These are phyloP conservation scores for Ceriops decandra DNA, from an alignment of 345 rosid genomes.

Conservation along the genomic window DNA sequence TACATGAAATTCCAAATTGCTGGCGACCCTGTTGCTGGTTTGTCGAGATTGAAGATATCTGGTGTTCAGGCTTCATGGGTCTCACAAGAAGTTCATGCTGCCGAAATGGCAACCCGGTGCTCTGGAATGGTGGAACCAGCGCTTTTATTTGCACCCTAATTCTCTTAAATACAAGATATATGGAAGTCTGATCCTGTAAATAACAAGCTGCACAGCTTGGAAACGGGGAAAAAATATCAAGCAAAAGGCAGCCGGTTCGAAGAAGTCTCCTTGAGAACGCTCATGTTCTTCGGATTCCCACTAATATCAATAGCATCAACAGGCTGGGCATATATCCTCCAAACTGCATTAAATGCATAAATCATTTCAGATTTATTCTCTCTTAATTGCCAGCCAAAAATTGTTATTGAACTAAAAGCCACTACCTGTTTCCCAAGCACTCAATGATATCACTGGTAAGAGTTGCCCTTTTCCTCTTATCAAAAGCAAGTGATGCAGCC, in stretches of 20 bases:
- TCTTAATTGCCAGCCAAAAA: background rate
- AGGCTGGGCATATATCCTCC: constrained; percentile 62
- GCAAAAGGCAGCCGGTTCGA: background rate
- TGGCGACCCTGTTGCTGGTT: no score
- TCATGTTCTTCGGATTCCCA: background rate
- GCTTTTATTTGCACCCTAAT: no score
- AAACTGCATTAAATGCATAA: constrained; percentile 38
- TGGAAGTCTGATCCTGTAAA: background rate
- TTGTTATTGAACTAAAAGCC: background rate
- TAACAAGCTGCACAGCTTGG: no score
- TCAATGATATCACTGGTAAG: constrained; percentile 81
- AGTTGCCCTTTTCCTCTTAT: constrained; percentile 64
- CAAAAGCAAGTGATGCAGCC: constrained; percentile 78
- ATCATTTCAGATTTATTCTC: background rate
- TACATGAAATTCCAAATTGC: no score
- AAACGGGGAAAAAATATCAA: no score
- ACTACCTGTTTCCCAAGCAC: constrained; percentile 71
- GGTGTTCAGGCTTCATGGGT: no score
- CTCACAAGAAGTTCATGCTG: no score
- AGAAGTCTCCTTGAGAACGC: background rate
- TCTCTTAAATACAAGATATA: background rate
- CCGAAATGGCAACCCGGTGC: no score
- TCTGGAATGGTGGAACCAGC: no score
- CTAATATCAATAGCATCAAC: constrained; percentile 15
- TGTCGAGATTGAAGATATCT: no score